phyloP scores from a whole-genome alignment of 495 filamentous ascomycete species.

The Aspergillus ostianus region DNA sequence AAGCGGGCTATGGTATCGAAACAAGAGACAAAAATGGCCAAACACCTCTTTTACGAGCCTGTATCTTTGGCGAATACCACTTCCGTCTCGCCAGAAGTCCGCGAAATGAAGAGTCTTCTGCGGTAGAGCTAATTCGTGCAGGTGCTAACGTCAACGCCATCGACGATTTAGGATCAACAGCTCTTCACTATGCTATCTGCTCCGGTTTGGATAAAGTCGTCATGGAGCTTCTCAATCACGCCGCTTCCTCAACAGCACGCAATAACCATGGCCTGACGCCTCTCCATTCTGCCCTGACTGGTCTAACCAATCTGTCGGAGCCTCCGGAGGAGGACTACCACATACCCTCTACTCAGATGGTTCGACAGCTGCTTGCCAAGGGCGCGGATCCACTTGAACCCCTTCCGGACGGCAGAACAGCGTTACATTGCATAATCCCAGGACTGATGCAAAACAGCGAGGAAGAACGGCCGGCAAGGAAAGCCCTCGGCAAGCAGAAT shows the following conservation, averaged over 20 bases:
- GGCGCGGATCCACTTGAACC: not conserved
- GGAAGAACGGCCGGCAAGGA: too few species aligned
- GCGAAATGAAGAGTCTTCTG: too few species aligned
- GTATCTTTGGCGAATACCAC: not conserved
- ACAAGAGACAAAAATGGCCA: not conserved
- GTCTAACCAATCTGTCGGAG: not conserved
- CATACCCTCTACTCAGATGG: not conserved
- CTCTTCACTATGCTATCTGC: constrained; percentile 25
- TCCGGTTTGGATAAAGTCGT: not conserved
- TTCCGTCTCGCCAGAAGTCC: too few species aligned
- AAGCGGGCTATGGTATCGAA: not conserved
- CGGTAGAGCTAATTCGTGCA: not conserved
- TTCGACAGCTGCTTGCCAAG: not conserved
- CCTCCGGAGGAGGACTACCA: not conserved
- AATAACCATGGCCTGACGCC: constrained; percentile 10
- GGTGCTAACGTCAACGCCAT: constrained; percentile 9
- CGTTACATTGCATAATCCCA: constrained; percentile 7
- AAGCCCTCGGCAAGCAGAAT: not conserved
- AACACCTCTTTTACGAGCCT: not conserved
- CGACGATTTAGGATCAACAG: constrained; percentile 19
- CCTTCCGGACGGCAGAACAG: constrained; percentile 2
- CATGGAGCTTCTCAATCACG: not conserved
- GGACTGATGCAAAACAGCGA: not conserved
- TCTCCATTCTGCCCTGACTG: constrained; percentile 12
- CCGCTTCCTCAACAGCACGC: constrained; percentile 1